These are phyloP conservation scores for Monosporascus ibericus DNA, from an alignment of 2,329 filamentous ascomycete species.

Conservation along the genomic window DNA sequence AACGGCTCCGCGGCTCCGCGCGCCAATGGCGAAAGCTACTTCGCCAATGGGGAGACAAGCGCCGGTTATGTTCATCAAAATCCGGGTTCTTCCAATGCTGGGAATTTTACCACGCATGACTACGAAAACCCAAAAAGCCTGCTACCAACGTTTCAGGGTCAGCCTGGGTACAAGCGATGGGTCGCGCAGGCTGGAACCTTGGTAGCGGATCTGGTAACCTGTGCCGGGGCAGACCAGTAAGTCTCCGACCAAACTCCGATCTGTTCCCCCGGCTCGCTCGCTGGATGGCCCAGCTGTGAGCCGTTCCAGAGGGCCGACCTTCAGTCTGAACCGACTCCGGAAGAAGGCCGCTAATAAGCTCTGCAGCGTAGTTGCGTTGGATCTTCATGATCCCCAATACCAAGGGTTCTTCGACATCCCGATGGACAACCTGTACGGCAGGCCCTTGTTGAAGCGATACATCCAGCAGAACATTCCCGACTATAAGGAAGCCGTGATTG, in stretches of 20 bases:
- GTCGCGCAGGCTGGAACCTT: conserved; percentile 94
- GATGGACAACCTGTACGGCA: conserved; percentile 93
- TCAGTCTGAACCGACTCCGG: background rate
- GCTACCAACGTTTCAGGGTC: conserved; percentile 60
- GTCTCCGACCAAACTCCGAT: conserved; percentile 14
- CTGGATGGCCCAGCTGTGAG: background rate
- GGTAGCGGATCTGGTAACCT: conserved; percentile 88
- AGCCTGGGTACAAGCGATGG: conserved; percentile 97
- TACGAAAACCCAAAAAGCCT: conserved; percentile 50
- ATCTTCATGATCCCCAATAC: conserved; percentile 92
- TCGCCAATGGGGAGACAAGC: conserved; percentile 24
- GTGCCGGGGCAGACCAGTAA: conserved; percentile 90
- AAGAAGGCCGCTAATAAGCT: conserved; percentile 17
- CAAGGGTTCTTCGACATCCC: conserved; percentile 99
- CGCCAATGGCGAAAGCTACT: conserved; percentile 28
- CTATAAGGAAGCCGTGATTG: conserved; percentile 81
- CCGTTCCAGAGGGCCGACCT: background rate
- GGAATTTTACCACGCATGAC: conserved; percentile 58
- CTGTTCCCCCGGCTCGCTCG: background rate
- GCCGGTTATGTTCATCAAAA: conserved; percentile 25
- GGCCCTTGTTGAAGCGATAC: conserved; percentile 64
- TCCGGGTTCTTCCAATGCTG: conserved; percentile 34
- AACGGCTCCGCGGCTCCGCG: conserved; percentile 33
- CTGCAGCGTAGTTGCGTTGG: conserved; percentile 81
- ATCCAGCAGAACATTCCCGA: conserved; percentile 78